These are phyloP conservation scores for Coemansia sp. DNA, from an alignment of 192 early-diverging fungal genomes.

Conservation along the genomic window DNA sequence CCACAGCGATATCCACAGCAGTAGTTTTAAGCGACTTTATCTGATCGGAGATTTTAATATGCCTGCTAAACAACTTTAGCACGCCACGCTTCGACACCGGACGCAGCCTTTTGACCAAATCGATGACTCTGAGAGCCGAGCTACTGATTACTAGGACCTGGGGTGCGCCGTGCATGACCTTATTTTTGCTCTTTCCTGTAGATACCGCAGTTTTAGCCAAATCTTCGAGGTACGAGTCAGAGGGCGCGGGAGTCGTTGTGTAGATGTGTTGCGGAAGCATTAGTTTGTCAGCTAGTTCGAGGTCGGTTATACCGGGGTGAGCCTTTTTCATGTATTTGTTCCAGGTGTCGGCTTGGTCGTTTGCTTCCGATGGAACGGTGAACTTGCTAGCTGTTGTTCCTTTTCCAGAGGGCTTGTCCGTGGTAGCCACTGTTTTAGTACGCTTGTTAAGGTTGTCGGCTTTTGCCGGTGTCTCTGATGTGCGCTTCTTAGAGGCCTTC, in stretches of 20 bases:
- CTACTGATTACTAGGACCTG: conserved; percentile 50
- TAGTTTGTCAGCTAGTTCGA: conserved; percentile 36
- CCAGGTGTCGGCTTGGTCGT: conserved; percentile 38
- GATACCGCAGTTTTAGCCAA: conserved; percentile 35
- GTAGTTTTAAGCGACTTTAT: conserved; percentile 22
- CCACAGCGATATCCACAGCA: conserved; percentile 39
- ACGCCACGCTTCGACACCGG: conserved; percentile 26
- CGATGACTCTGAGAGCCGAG: conserved; percentile 46
- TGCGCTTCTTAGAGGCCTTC: conserved; percentile 14
- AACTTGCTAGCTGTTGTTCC: conserved; percentile 20
- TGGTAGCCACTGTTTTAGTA: background rate
- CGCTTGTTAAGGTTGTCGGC: background rate
- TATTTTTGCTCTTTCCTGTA: conserved; percentile 36
- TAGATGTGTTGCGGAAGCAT: conserved; percentile 37
- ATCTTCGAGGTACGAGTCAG: conserved; percentile 21
- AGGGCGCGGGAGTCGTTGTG: background rate
- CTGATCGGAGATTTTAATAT: conserved; percentile 48
- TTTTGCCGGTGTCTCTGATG: background rate
- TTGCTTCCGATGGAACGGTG: conserved; percentile 13
- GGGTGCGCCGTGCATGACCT: conserved; percentile 42
- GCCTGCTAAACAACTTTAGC: conserved; percentile 52
- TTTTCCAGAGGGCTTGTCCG: conserved; percentile 7
- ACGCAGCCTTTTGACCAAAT: conserved; percentile 41
- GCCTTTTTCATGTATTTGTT: conserved; percentile 54
- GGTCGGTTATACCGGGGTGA: conserved; percentile 30